Evolutionary conservation across 805 yeast species (phyloP).

Genomic region (Kuraishia molischiana): DNA sequence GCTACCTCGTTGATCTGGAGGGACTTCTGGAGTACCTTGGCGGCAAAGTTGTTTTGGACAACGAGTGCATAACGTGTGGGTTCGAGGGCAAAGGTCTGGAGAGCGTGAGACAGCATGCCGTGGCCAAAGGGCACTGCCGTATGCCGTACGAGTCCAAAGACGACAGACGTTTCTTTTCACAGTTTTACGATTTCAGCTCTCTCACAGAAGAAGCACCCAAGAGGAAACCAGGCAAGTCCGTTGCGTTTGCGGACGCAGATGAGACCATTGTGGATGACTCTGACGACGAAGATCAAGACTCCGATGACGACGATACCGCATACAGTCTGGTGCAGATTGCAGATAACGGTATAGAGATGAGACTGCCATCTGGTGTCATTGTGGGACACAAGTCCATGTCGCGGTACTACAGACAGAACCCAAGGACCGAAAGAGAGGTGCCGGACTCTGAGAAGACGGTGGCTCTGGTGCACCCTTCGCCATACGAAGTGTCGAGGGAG

Average conservation of each 20-base stretch:
- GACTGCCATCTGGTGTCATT: conserved; percentile 57
- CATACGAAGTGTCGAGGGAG: background rate
- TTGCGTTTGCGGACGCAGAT: conserved; percentile 17
- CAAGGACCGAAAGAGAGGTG: background rate
- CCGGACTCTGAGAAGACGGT: conserved; percentile 2
- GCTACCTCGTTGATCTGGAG: conserved; percentile 24
- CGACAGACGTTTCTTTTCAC: conserved; percentile 24
- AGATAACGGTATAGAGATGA: conserved; percentile 46
- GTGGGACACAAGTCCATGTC: conserved; percentile 65
- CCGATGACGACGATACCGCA: conserved; percentile 3
- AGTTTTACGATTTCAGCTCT: conserved; percentile 26
- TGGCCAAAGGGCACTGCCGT: conserved; percentile 32
- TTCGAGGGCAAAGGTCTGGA: conserved; percentile 30
- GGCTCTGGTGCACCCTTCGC: background rate
- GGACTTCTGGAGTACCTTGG: conserved; percentile 27
- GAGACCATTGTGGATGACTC: background rate
- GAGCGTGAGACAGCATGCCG: conserved; percentile 32
- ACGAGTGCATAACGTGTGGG: conserved; percentile 35
- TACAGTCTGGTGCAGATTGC: conserved; percentile 24
- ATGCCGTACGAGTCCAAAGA: conserved; percentile 33
- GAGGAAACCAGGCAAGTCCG: conserved; percentile 14
- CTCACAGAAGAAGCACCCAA: conserved; percentile 8
- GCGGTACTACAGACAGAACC: conserved; percentile 50
- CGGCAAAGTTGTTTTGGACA: conserved; percentile 26
- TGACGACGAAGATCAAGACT: background rate